Percentiles rank a stretch among this genome's conserved stretches.
Evolutionary conservation across 345 rosid genomes (phyloP).

Genomic region (Gossypium rotundifolium): DNA sequence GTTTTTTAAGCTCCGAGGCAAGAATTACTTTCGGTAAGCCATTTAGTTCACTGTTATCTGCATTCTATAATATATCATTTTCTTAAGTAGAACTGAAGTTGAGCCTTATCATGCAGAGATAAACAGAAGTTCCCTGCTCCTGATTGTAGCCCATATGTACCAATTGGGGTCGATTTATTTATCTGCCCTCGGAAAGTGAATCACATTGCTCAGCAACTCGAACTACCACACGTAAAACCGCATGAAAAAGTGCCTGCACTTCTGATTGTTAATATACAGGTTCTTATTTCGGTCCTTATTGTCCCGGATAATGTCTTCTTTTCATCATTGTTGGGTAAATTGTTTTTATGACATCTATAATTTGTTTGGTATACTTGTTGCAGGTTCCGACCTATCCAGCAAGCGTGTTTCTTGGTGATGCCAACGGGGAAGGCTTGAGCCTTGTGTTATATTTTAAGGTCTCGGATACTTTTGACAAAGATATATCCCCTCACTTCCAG

Average conservation of each 20-base stretch:
- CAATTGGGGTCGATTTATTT: slow-evolving; percentile 79
- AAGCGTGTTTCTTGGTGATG: slow-evolving; percentile 80
- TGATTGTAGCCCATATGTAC: slow-evolving; percentile 49
- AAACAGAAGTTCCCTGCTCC: slow-evolving; percentile 71
- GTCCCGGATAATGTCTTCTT: background rate
- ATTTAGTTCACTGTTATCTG: background rate
- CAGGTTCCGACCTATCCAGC: slow-evolving; percentile 96
- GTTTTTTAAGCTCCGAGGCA: slow-evolving; percentile 53
- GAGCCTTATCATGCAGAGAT: slow-evolving; percentile 49
- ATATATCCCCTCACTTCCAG: slow-evolving; percentile 56
- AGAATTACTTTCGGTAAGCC: slow-evolving; percentile 58
- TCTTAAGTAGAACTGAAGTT: slow-evolving; percentile 6
- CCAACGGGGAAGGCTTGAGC: slow-evolving; percentile 94
- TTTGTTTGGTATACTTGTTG: slow-evolving; percentile 9
- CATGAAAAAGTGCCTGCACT: slow-evolving; percentile 66
- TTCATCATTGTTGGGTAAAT: background rate
- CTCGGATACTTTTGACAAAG: slow-evolving; percentile 57
- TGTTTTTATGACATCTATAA: slow-evolving; percentile 1
- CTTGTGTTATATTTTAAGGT: slow-evolving; percentile 77
- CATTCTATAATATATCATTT: background rate
- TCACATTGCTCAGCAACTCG: slow-evolving; percentile 86
- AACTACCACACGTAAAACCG: slow-evolving; percentile 63
- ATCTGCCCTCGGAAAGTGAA: slow-evolving; percentile 66
- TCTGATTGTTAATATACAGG: slow-evolving; percentile 91
- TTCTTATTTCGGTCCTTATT: background rate